phyloP scores from a whole-genome alignment of 169 alveolate species.

The Plasmodium berghei region DNA sequence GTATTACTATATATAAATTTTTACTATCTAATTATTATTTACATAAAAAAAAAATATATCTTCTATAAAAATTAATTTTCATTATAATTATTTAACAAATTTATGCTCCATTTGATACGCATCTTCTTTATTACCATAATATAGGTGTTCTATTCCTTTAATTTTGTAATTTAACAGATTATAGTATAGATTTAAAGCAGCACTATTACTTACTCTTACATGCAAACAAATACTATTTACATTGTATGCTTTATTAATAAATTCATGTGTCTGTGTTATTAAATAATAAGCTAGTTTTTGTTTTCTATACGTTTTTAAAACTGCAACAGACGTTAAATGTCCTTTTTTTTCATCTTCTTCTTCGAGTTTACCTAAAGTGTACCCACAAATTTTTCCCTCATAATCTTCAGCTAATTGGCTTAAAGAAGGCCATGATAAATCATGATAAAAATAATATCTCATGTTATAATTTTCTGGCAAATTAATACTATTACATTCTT shows the following conservation, averaged over 20 bases:
- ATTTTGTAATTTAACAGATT: conserved; percentile 80
- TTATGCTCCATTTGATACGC: conserved; percentile 83
- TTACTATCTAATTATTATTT: neutral
- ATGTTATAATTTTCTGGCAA: conserved; percentile 94
- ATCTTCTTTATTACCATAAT: conserved; percentile 85
- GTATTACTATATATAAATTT: no score
- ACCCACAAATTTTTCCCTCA: conserved; percentile 84
- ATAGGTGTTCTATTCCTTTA: conserved; percentile 79
- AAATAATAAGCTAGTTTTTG: conserved; percentile 81
- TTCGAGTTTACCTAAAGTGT: conserved; percentile 84
- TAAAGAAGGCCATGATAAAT: conserved; percentile 95
- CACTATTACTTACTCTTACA: conserved; percentile 84
- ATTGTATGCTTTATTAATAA: conserved; percentile 15
- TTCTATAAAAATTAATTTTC: no score
- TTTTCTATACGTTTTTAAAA: conserved; percentile 80
- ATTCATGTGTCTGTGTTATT: conserved; percentile 82
- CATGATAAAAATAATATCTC: conserved; percentile 96
- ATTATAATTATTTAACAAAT: conserved; percentile 34
- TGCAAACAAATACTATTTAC: conserved; percentile 78
- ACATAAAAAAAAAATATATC: neutral
- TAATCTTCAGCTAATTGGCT: conserved; percentile 81
- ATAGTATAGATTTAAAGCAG: conserved; percentile 81
- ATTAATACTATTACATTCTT: conserved; percentile 83
- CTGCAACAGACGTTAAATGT: conserved; percentile 87
- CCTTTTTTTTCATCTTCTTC: conserved; percentile 86